phyloP scores from a whole-genome alignment of 1,284 basidiomycete species.

The Coriolopsis trogii region DNA sequence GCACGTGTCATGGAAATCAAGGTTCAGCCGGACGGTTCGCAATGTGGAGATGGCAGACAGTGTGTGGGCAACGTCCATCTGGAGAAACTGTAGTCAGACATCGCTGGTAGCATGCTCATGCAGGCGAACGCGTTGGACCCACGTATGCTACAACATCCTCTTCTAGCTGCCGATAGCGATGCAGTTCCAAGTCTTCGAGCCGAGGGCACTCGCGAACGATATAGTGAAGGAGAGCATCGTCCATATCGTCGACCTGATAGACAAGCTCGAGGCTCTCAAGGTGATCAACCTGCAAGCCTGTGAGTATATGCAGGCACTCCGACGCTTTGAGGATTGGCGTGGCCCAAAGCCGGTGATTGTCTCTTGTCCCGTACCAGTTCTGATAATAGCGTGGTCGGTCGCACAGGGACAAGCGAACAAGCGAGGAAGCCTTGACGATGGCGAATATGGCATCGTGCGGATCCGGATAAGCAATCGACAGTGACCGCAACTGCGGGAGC shows the following conservation, averaged over 20 bases:
- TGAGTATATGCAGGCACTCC: neutral
- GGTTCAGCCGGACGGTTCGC: neutral
- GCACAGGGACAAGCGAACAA: neutral
- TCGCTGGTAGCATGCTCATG: neutral
- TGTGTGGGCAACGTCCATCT: neutral
- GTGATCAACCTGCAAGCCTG: neutral
- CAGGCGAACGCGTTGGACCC: neutral
- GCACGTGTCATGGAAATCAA: neutral
- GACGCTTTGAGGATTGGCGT: neutral
- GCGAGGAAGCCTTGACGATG: neutral
- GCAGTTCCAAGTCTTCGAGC: neutral
- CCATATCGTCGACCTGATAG: neutral
- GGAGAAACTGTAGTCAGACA: neutral
- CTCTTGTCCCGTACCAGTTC: neutral
- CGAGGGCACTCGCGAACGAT: neutral
- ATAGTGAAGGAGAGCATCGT: neutral
- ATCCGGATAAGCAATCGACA: neutral
- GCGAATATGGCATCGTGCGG: neutral
- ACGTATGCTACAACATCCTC: too few relatives aligned
- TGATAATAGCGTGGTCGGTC: neutral
- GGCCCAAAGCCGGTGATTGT: neutral
- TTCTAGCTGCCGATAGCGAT: neutral
- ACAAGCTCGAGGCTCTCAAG: neutral
- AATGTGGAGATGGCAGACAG: neutral
- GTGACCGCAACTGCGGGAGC: neutral